Base-by-base conservation (phyloP, 2,329 filamentous ascomycete species). In the Periconia sp. region DNA sequence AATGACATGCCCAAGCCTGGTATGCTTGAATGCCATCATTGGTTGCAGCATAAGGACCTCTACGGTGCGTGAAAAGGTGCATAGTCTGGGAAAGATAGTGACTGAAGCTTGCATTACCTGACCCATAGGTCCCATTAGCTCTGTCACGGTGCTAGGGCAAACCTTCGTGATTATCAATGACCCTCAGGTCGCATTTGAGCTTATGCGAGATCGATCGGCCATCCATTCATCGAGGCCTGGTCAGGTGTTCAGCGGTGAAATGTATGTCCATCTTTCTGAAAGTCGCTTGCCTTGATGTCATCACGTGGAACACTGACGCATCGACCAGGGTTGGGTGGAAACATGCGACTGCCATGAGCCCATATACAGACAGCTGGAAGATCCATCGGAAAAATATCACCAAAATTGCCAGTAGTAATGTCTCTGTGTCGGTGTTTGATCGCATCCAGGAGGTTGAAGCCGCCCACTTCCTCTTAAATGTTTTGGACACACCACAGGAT, bases 1-100 rank as follows among this genome's bases (percentile, higher is more conserved):
- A 47, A 52, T 1, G 77, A 81, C 47, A 59, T 82, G 9, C 78
- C 78, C 0, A 57, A 67, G 0, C 42, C 61, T 7, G 68, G 65
- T 0, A 49, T 49, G 26, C 66, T 63, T 7, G 74, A 76, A 37
- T 73, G 63, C 55, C 46, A 68, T 15, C 73, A 77, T 39, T 77
- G 73, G 73, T 40, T 71, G 1, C 62, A 76, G 31, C 68, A 74
- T 46, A 76, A 75, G 50, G 66, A 73, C 10, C 38, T 61, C 11
- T 42, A 48, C 17, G 36, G 35, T 34, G 19, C 3, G 17, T 25
- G 24, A 25, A 8, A n/a, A n/a, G n/a, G 24, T 25, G 8, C 24
- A 25, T 25, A 8, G 25, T 9, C 4, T 9, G 25, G 4, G 4
- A 28, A n/a, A 28, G n/a, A n/a, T n/a, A n/a, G n/a, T n/a, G n/a